A percentile compares a stretch with the other conserved stretches of the same genome.
Evolutionary conservation across 2,329 filamentous ascomycete genomes (phyloP).

Genomic region (Aspergillus intermedius): DNA sequence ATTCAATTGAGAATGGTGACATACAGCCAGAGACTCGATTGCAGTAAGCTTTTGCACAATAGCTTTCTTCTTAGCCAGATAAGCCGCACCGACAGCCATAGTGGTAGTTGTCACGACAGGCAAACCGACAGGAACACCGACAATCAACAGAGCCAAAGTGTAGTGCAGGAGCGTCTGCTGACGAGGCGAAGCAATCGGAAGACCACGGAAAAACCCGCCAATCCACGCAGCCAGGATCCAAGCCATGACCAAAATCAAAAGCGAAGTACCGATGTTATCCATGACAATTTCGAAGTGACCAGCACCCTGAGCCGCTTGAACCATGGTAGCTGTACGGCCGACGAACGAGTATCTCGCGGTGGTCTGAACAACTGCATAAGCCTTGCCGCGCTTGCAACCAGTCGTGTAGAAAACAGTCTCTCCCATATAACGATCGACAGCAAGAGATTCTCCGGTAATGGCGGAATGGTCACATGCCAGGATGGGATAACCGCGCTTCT

Average conservation of each 20-base stretch:
- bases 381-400: slow-evolving; percentile 73
- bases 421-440: slow-evolving; percentile 62
- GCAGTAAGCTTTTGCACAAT: slow-evolving; percentile 75
- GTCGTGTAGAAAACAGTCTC: slow-evolving; percentile 72
- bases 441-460: slow-evolving; percentile 73
- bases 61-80: slow-evolving; percentile 69
- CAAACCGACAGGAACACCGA: slow-evolving; percentile 75
- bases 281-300: slow-evolving; percentile 78
- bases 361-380: slow-evolving; percentile 62
- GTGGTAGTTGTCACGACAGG: slow-evolving; percentile 74
- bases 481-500: slow-evolving; percentile 54
- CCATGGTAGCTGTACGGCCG: slow-evolving; percentile 65
- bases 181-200: slow-evolving; percentile 50
- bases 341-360: slow-evolving; percentile 68
- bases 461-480: slow-evolving; percentile 71
- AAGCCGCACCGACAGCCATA: slow-evolving; percentile 69
- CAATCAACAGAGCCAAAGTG: slow-evolving; percentile 64
- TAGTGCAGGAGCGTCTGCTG: slow-evolving; percentile 63
- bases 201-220: slow-evolving; percentile 68
- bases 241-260: slow-evolving; percentile 69
- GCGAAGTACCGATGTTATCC: slow-evolving; percentile 68
- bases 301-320: slow-evolving; percentile 66
- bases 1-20: slow-evolving; percentile 10
- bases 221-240: slow-evolving; percentile 71
- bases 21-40: slow-evolving; percentile 64